These are phyloP conservation scores for Aleurites moluccanus DNA, from an alignment of 441 rosid genomes.

Conservation along the genomic window DNA sequence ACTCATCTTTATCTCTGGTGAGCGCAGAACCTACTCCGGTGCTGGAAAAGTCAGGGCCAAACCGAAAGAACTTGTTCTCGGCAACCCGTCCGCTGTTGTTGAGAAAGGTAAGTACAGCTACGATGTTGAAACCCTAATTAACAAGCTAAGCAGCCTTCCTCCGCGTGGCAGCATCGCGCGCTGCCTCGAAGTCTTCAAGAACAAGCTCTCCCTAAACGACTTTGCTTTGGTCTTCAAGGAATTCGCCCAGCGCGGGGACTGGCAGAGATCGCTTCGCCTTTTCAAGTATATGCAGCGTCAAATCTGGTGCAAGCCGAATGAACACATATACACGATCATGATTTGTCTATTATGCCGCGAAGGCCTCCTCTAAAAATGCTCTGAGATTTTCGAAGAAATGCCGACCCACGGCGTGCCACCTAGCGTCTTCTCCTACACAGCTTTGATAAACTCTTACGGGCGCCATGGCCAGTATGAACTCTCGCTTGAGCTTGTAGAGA, in stretches of 20 bases:
- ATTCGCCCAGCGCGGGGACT: conserved; percentile 89
- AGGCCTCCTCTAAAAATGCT: conserved; percentile 76
- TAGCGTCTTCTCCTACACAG: conserved; percentile 83
- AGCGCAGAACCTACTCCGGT: conserved; percentile 25
- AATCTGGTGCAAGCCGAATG: conserved; percentile 96
- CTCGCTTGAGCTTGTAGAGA: conserved; percentile 72
- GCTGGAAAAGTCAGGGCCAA: conserved; percentile 45
- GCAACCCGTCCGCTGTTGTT: conserved; percentile 69
- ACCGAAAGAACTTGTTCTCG: conserved; percentile 63
- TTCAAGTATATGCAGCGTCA: conserved; percentile 97
- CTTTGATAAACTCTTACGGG: conserved; percentile 86
- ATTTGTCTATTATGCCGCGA: conserved; percentile 86
- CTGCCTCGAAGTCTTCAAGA: conserved; percentile 75
- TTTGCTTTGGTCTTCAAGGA: conserved; percentile 87
- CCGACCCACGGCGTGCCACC: conserved; percentile 69
- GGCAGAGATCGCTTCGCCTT: conserved; percentile 90
- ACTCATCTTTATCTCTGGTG: conserved; percentile 35
- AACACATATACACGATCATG: conserved; percentile 88
- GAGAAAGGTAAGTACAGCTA: conserved; percentile 93
- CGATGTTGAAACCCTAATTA: conserved; percentile 92
- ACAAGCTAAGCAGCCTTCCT: conserved; percentile 90
- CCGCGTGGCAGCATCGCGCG: conserved; percentile 97
- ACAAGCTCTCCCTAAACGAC: conserved; percentile 83
- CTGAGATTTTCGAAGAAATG: conserved; percentile 90
- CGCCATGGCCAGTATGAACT: conserved; percentile 72